Percentiles rank a stretch among this genome's conserved stretches.
phyloP scores from a whole-genome alignment of 2,329 filamentous ascomycete genomes.

The Microdochium bolleyi region DNA sequence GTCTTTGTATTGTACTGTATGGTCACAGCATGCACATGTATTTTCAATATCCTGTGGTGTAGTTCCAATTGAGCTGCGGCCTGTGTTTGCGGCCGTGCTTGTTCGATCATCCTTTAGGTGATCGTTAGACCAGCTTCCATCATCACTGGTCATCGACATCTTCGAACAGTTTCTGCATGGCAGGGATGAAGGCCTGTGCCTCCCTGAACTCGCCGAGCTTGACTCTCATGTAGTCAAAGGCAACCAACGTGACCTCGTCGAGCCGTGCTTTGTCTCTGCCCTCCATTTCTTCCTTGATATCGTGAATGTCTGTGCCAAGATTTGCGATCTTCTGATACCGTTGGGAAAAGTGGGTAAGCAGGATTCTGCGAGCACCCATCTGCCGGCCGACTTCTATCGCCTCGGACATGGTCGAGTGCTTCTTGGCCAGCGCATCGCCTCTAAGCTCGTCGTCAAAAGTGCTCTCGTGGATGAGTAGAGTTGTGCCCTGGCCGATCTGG shows the following conservation, averaged over 20 bases:
- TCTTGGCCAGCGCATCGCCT: conserved; percentile 77
- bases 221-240: conserved; percentile 73
- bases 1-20: too few relatives aligned
- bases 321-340: conserved; percentile 72
- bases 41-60: too few relatives aligned
- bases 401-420: conserved; percentile 82
- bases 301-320: neutral
- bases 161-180: conserved; percentile 20
- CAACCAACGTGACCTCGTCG: conserved; percentile 57
- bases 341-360: conserved; percentile 94
- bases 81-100: too few relatives aligned
- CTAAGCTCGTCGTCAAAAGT: conserved; percentile 85
- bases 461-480: conserved; percentile 87
- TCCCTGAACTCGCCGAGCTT: conserved; percentile 26
- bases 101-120: too few relatives aligned
- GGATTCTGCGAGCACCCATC: conserved; percentile 73
- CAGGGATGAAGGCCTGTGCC: conserved; percentile 21
- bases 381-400: conserved; percentile 67
- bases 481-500: conserved; percentile 62
- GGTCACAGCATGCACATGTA: too few relatives aligned
- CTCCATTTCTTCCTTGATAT: conserved; percentile 26
- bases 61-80: too few relatives aligned
- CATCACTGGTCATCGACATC: neutral
- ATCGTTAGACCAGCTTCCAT: too few relatives aligned
- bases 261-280: conserved; percentile 22